Conservation (phyloP, 371 early-diverging fungal species). For the Nematocida ausubeli region DNA sequence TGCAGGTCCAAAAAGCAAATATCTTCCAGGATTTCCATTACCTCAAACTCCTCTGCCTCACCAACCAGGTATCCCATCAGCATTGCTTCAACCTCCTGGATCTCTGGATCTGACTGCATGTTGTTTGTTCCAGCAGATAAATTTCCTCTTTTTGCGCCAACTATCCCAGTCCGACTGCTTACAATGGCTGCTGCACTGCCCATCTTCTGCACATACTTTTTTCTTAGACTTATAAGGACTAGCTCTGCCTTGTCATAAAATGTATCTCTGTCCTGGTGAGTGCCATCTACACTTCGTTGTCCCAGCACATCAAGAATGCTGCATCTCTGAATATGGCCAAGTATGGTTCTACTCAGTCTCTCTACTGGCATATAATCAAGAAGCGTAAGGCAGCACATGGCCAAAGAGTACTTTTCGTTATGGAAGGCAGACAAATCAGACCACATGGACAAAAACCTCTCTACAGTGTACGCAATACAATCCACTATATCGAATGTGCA, state of each 20-base stretch:
- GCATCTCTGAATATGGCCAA: no score
- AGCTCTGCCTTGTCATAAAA: no score
- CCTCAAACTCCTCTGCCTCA: neutral
- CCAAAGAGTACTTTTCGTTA: conserved; percentile 21
- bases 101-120: neutral
- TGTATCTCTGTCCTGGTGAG: no score
- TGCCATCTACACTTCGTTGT: no score
- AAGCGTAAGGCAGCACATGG: neutral
- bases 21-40: neutral
- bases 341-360: no score
- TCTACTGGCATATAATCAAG: conserved; percentile 16
- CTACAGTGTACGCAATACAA: neutral
- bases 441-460: conserved; percentile 16
- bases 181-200: neutral
- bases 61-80: conserved; percentile 8
- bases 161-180: no score
- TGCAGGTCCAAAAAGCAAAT: neutral
- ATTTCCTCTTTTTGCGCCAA: neutral
- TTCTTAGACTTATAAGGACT: no score
- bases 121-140: no score
- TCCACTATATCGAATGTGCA: no score
- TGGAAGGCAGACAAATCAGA: neutral
- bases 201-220: neutral
- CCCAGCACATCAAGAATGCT: no score
- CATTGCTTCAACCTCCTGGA: neutral